These are phyloP conservation scores for Spironucleus salmonicida DNA, from an alignment of 208 protist genomes.

Conservation along the genomic window DNA sequence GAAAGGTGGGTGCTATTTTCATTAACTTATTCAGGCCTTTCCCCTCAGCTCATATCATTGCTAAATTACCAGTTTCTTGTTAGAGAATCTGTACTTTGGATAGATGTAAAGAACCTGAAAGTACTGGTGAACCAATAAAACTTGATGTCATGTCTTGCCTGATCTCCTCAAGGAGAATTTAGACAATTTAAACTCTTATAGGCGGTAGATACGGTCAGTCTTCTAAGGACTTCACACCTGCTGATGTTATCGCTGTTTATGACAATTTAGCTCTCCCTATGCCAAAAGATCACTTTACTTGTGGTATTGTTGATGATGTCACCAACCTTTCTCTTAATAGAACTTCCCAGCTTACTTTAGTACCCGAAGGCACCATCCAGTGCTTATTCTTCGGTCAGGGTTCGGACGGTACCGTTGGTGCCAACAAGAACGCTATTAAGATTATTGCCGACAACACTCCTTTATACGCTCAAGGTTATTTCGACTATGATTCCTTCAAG, in stretches of 20 bases:
- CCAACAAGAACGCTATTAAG: slow-evolving; percentile 60
- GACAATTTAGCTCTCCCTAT: slow-evolving; percentile 46
- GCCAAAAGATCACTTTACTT: slow-evolving; percentile 52
- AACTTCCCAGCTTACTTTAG: slow-evolving; percentile 24
- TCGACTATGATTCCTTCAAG: slow-evolving; percentile 57
- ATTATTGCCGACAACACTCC: slow-evolving; percentile 52
- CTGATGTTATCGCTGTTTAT: slow-evolving; percentile 50
- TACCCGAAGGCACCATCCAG: slow-evolving; percentile 47
- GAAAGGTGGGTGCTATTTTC: slow-evolving; percentile 56
- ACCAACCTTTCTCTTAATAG: slow-evolving; percentile 47
- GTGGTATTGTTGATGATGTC: slow-evolving; percentile 59
- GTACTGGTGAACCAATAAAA: slow-evolving; percentile 54
- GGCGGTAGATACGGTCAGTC: slow-evolving; percentile 55
- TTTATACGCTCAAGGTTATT: slow-evolving; percentile 53
- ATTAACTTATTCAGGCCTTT: slow-evolving; percentile 55
- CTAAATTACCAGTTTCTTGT: slow-evolving; percentile 44
- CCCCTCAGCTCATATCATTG: slow-evolving; percentile 41
- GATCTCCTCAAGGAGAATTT: neutral
- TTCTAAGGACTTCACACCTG: slow-evolving; percentile 57
- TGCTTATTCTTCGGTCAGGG: slow-evolving; percentile 56
- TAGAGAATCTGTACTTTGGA: slow-evolving; percentile 53
- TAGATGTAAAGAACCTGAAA: slow-evolving; percentile 48
- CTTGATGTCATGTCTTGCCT: slow-evolving; percentile 51
- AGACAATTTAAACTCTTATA: slow-evolving; percentile 35
- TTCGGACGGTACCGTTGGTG: slow-evolving; percentile 57